Conservation (phyloP, 2,329 filamentous ascomycete genomes). For the Xylariaceae sp. region DNA sequence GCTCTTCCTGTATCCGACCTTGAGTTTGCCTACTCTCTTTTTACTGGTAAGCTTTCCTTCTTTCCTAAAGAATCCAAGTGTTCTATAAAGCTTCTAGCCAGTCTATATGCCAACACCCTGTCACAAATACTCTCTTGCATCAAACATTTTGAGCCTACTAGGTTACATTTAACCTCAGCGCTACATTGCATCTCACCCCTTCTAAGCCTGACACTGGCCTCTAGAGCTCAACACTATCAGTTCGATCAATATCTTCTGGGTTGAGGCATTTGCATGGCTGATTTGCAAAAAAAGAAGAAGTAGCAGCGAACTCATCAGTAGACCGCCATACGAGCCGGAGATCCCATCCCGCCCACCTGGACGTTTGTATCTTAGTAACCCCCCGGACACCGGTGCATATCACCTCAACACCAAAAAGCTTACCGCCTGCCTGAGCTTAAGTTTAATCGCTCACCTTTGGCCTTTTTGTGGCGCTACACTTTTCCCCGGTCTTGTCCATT, state of each 20-base stretch:
- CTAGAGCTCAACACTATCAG: not conserved
- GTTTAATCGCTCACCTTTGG: constrained; percentile 19
- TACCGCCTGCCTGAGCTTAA: not conserved
- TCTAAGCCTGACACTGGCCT: not conserved
- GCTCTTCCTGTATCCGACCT: not conserved
- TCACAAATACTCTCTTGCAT: not conserved
- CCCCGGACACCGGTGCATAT: constrained; percentile 10
- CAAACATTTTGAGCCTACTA: not conserved
- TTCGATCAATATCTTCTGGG: not conserved
- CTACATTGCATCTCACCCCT: not conserved
- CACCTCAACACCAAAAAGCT: not conserved
- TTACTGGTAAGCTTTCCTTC: no score
- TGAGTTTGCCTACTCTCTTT: not conserved
- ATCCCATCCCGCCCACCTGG: constrained; percentile 5
- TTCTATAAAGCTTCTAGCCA: not conserved
- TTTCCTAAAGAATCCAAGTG: not conserved
- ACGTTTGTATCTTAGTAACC: not conserved
- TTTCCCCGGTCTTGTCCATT: not conserved
- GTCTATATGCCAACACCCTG: not conserved
- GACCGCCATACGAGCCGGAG: constrained; percentile 12
- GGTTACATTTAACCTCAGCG: constrained; percentile 3
- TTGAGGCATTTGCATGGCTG: constrained; percentile 9
- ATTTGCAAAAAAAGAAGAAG: not conserved
- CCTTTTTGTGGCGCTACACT: not conserved
- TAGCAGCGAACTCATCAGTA: not conserved